A percentile compares a stretch with the other conserved stretches of the same genome.
These are phyloP conservation scores for Alternaria consortialis DNA, from an alignment of 2,329 filamentous ascomycete genomes.

Conservation along the genomic window DNA sequence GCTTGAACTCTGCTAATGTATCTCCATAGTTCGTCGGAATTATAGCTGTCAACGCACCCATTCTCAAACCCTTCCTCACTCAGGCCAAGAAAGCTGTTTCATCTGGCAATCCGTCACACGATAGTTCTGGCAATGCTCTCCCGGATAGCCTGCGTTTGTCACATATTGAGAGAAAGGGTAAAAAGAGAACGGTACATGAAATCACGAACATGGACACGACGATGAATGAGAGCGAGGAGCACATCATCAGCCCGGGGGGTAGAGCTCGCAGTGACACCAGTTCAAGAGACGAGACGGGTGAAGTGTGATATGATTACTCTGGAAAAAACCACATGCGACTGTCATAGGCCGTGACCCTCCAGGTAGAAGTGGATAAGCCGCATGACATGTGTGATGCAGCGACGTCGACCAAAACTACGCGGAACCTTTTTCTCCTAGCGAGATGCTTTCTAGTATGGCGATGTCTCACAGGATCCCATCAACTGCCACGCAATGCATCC, in stretches of 20 bases:
- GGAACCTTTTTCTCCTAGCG: background rate
- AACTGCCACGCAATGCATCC: background rate
- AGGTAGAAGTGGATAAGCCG: background rate
- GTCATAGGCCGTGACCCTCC: background rate
- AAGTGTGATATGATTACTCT: background rate
- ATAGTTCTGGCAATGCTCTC: background rate
- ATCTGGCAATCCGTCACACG: background rate
- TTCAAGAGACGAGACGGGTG: background rate
- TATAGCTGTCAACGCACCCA: slow-evolving; percentile 9
- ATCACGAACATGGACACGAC: slow-evolving; percentile 2
- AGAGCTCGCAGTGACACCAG: background rate
- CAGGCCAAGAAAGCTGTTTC: slow-evolving; percentile 3
- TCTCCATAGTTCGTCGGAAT: slow-evolving; percentile 5
- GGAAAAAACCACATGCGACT: background rate
- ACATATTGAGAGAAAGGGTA: slow-evolving; percentile 6
- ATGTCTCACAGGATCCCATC: background rate
- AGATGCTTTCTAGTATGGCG: background rate
- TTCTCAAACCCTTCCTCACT: slow-evolving; percentile 9
- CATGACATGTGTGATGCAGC: background rate
- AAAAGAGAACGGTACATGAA: slow-evolving; percentile 12
- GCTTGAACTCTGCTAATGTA: background rate
- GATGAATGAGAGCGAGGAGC: slow-evolving; percentile 9
- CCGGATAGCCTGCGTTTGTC: slow-evolving; percentile 7
- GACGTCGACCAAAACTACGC: background rate
- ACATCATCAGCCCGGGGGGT: background rate